Evolutionary conservation across 2,329 filamentous ascomycete genomes (phyloP), one percentile per base, ranked within the genome.

Genomic region (Monilinia polystroma): DNA sequence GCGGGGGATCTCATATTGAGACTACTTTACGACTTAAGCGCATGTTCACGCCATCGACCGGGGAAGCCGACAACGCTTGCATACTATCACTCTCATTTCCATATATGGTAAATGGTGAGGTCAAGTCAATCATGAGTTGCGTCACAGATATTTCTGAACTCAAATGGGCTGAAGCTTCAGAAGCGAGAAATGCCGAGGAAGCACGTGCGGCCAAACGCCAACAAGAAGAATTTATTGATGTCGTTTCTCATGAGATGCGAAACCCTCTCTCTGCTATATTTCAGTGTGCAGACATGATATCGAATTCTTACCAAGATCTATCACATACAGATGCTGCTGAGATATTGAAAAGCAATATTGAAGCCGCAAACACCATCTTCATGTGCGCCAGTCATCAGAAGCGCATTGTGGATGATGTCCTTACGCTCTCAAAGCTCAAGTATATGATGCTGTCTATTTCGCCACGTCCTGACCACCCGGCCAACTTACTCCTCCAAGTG

Each of bases 191-290:
- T 83, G 73, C 74, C 6, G 60, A 65, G 63, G 83, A 87, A 66
- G 85, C 85, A 1, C 81, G 86, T 38, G 84, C 85, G 73, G 84
- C 84, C 29, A 86, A 85, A 73, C 80, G 88, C 4, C 89, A 91
- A 74, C 91, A 94, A 75, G 90, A 93, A 72, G 90, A 90, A 70
- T 93, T 93, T 72, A 91, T 93, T 73, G 90, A 92, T 76, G 91
- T 91, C 78, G 84, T 84, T 1, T 86, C 85, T 20, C 88, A 91
- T 73, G 88, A 90, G 74, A 87, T 91, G 83, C 83, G 89, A 38
- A 92, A 92, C 70, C 90, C 90, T 0, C 79, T 92, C 43, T 88
- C 85, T 58, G 90, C 89, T 1, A 92, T 92, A n/a, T 79, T 92
- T 38, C 89, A 92, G 75, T 91, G 89, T 73, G 88, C 88, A 1